phyloP scores from a whole-genome alignment of 805 yeast genomes.

The Starmerella stellata region DNA sequence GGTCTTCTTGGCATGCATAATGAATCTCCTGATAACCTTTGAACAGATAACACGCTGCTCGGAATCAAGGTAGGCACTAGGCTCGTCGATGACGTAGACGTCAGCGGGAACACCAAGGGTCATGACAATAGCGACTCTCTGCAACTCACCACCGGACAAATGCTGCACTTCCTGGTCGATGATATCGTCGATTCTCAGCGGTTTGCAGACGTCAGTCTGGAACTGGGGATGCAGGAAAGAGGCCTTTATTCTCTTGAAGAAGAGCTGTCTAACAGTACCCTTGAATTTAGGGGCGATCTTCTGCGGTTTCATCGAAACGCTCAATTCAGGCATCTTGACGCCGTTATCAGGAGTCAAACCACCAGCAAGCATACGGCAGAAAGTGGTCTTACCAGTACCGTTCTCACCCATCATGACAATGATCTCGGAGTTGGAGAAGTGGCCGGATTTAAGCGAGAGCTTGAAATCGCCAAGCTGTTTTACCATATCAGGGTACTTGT shows the following conservation, averaged over 20 bases:
- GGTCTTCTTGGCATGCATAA: slow-evolving; percentile 89
- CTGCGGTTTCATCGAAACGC: slow-evolving; percentile 96
- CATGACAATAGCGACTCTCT: slow-evolving; percentile 94
- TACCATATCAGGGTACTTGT: slow-evolving; percentile 59
- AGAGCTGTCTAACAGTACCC: slow-evolving; percentile 95
- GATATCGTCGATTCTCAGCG: slow-evolving; percentile 79
- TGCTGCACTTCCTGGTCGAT: slow-evolving; percentile 96
- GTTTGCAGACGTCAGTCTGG: slow-evolving; percentile 95
- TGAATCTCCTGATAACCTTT: slow-evolving; percentile 91
- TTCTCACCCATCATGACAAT: slow-evolving; percentile 99
- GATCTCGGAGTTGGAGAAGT: slow-evolving; percentile 88
- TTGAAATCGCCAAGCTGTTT: slow-evolving; percentile 96
- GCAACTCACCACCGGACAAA: slow-evolving; percentile 98
- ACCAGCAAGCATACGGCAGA: slow-evolving; percentile 90
- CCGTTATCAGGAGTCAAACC: slow-evolving; percentile 75
- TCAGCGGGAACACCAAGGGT: slow-evolving; percentile 91
- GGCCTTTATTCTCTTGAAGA: slow-evolving; percentile 89
- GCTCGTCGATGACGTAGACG: slow-evolving; percentile 93
- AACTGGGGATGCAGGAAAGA: slow-evolving; percentile 90
- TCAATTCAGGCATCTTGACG: slow-evolving; percentile 62
- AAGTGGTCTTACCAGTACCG: slow-evolving; percentile 98
- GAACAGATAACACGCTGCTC: slow-evolving; percentile 99
- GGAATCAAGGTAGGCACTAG: slow-evolving; percentile 95
- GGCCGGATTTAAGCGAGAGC: slow-evolving; percentile 66
- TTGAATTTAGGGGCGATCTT: slow-evolving; percentile 97